Base-by-base conservation (phyloP, 495 filamentous ascomycete species). In the Hypoxylon crocopeplum region DNA sequence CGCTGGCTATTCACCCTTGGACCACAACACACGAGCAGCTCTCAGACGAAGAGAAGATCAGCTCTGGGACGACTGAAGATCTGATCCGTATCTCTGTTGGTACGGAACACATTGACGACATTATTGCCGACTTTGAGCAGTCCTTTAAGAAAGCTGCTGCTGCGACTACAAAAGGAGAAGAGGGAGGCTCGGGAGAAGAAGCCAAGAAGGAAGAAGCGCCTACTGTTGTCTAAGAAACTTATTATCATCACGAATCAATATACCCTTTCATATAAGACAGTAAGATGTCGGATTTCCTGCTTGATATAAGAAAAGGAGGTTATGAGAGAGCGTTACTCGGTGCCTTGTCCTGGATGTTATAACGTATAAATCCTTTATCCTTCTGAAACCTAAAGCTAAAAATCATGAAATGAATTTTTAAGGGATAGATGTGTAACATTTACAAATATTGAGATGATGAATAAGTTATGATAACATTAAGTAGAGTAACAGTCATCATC, bases 21-120 rank as follows among this genome's bases (percentile, higher is more conserved):
- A 89, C 87, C 4, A 98, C 94, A 13, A 98, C 94, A 7, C 94
- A 98, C 73, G 91, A 97, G 79, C 94, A 98, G 75, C 82, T 98
- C 25, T 84, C 79, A 12, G 90, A 95, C 10, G 81, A 92, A 71
- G 94, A 98, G 80, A 88, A 86, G 71, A 67, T 81, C 16, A 85
- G 82, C 66, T 92, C 89, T 11, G 94, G 94, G 50, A 91, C 93
- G 5, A 93, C 90, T 2, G 91, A 93, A 77, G 94, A 98, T 72
- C 84, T 89, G 10, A 97, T 98, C 75, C 89, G 94, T 53, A 95
- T 98, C 69, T 98, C 95, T 0, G 93, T 98, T 59, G 94, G 94
- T 39, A 96, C 88, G 0, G 94, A 98, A 78, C 91, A 98, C 73
- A 96, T 98, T 66, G 93, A 97, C 76, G 94, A 98, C 69, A 98